Evolutionary conservation across 2,329 filamentous ascomycete species (phyloP).

Genomic region (Microsporum audouinii): DNA sequence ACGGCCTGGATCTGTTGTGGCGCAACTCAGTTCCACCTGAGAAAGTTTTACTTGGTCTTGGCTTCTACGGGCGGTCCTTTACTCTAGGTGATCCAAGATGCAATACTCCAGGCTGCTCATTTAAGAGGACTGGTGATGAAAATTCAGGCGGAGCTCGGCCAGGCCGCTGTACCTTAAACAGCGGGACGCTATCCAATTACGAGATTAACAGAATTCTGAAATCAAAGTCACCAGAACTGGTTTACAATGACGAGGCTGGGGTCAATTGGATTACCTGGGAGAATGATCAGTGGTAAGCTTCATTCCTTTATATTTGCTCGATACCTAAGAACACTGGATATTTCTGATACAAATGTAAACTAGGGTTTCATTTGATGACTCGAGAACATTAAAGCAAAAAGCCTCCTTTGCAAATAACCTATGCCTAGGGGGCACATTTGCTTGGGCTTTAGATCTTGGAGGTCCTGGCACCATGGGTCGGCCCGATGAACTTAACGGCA

Average conservation of each 20-base stretch:
- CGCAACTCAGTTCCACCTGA: slow-evolving; percentile 14
- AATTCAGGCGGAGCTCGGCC: slow-evolving; percentile 14
- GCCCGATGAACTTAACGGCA: background rate
- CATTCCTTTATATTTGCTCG: background rate
- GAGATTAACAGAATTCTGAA: slow-evolving; percentile 26
- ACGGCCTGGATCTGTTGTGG: slow-evolving; percentile 23
- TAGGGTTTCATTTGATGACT: slow-evolving; percentile 23
- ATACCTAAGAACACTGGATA: background rate
- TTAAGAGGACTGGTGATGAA: slow-evolving; percentile 16
- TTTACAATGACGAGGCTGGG: slow-evolving; percentile 5
- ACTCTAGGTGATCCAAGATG: slow-evolving; percentile 15
- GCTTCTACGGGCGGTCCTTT: slow-evolving; percentile 21
- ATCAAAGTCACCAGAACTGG: background rate
- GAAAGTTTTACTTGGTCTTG: slow-evolving; percentile 19
- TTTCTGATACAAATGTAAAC: background rate
- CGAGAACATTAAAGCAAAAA: slow-evolving; percentile 25
- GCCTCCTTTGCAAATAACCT: slow-evolving; percentile 21
- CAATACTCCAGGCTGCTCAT: slow-evolving; percentile 16
- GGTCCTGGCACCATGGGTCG: slow-evolving; percentile 8
- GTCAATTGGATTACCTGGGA: slow-evolving; percentile 8
- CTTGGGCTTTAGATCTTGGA: slow-evolving; percentile 8
- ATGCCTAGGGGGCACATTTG: slow-evolving; percentile 24
- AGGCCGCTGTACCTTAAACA: slow-evolving; percentile 21
- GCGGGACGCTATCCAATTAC: slow-evolving; percentile 19
- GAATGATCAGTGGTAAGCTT: slow-evolving; percentile 5